These are phyloP conservation scores for Irpex sp. DNA, from an alignment of 1,284 basidiomycete species.

Conservation along the genomic window DNA sequence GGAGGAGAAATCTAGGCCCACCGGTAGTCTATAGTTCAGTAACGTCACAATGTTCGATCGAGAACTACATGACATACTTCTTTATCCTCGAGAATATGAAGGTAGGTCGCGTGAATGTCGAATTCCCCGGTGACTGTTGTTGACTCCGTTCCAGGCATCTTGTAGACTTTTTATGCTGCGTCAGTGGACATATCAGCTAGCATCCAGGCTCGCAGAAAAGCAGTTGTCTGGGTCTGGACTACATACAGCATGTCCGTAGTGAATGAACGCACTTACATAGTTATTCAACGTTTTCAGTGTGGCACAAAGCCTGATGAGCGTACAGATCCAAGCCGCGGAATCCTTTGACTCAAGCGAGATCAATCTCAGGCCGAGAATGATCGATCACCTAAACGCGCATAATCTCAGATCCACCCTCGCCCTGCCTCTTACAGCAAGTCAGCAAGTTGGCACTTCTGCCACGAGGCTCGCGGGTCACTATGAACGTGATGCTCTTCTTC, in stretches of 20 bases:
- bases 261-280: not conserved
- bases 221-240: not conserved
- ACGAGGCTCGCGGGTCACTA: not conserved
- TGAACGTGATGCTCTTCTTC: too few species aligned
- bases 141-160: slow-evolving; percentile 12
- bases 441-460: not conserved
- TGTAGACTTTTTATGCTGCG: not conserved
- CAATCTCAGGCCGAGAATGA: not conserved
- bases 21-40: not conserved
- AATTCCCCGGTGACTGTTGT: slow-evolving; percentile 27
- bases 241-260: too few species aligned
- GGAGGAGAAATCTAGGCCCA: slow-evolving; percentile 74
- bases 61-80: slow-evolving; percentile 38
- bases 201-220: not conserved
- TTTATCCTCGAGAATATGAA: slow-evolving; percentile 51
- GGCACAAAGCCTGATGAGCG: not conserved
- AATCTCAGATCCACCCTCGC: not conserved
- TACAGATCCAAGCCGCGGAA: not conserved
- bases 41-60: not conserved
- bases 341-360: not conserved
- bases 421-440: not conserved
- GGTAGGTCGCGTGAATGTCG: slow-evolving; percentile 57
- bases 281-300: not conserved
- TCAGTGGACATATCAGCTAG: not conserved
- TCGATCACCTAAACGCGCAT: not conserved